Evolutionary conservation across 192 early-diverging fungal species (phyloP), one percentile per base, ranked within the genome.

Genomic region (Allomyces macrogynus): DNA sequence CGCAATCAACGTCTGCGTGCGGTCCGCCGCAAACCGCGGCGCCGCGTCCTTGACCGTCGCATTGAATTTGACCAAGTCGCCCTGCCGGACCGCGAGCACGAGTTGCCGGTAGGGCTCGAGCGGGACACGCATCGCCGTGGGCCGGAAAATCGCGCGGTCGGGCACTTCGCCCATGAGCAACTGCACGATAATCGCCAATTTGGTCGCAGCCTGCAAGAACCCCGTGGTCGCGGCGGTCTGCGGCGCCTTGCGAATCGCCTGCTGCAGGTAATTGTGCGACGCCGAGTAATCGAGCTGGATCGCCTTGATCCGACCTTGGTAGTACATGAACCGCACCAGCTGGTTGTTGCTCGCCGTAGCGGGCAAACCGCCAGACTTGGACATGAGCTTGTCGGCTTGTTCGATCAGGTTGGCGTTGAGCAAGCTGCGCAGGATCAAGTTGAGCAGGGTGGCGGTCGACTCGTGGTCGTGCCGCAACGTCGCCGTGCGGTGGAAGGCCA

Each of bases 101-200:
- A 61, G 44, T 9, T 49, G 44, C 44, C 44, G 44, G 44, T 49
- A 49, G 4, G 44, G 12, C 18, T 49, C 44, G 12, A 49, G 12
- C 10, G 12, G 12, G 2, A 9, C 44, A 9, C 12, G 10, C 44
- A 49, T 49, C 12, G 10, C 12, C 44, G 44, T 18, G 2, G 44
- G 12, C 12, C 92, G 79, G 81, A 99, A 99, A 25, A 94, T 72
- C 43, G 89, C 87, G 63, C 94, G 81, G 67, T 97, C 94, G 14
- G 96, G 94, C 65, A 99, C 96, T 68, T 99, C 92, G 24, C 96
- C 96, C 89, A 95, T 95, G 73, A 99, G 75, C 64, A 99, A 75
- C 77, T 99, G 92, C 4, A 99, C 93, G 72, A 97, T 92, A 61
- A 99, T 92, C 40, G 87, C 85, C 26, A 99, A 81, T 75, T 99